Conservation (phyloP, 2,329 filamentous ascomycete genomes). For the Neoarthrinium moseri region DNA sequence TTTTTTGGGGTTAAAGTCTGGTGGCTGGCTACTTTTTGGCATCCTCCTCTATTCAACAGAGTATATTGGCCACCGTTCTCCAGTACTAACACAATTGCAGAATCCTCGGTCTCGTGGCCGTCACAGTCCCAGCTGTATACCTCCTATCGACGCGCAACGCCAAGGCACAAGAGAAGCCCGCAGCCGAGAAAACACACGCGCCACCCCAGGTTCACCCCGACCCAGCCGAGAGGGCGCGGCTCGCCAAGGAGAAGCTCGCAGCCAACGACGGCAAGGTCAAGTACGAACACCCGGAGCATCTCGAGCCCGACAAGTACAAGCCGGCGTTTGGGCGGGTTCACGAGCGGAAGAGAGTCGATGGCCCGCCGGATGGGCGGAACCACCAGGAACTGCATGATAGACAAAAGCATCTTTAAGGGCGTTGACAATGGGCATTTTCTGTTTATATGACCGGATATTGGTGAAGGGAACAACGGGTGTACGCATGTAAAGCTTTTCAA, state of each 20-base stretch:
- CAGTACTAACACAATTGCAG: background rate
- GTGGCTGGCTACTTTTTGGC: no score
- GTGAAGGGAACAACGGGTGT: no score
- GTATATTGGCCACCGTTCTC: no score
- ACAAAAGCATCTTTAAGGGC: constrained; percentile 1
- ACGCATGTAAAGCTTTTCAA: no score
- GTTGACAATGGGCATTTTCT: no score
- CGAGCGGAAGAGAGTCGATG: constrained; percentile 11
- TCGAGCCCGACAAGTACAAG: constrained; percentile 11
- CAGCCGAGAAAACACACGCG: background rate
- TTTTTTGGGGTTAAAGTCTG: no score
- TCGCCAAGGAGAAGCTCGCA: background rate
- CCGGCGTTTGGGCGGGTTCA: constrained; percentile 10
- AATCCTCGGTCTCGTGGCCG: constrained; percentile 3
- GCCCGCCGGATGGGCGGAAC: constrained; percentile 11
- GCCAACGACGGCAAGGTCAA: background rate
- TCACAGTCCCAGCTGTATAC: constrained; percentile 8
- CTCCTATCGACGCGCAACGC: background rate
- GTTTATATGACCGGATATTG: background rate
- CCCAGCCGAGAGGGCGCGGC: constrained; percentile 1
- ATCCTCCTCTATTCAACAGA: no score
- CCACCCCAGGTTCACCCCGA: background rate
- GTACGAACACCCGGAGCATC: constrained; percentile 9
- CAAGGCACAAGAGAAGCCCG: no score
- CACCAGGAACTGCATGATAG: constrained; percentile 7